Base-by-base conservation (phyloP, 164 flowering plant genomes). In the Taxillus chinensis region DNA sequence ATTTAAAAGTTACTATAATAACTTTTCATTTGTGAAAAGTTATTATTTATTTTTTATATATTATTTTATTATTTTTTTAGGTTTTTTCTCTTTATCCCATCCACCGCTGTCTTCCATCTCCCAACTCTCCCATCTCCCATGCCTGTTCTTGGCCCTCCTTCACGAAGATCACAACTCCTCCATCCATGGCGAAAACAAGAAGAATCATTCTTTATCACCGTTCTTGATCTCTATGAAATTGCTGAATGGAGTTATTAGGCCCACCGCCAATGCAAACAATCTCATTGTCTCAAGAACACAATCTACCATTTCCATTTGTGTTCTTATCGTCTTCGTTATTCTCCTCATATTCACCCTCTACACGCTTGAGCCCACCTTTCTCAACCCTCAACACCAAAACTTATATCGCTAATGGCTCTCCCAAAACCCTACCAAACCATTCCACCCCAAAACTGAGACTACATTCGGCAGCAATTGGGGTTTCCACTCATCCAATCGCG, bases 331-430 rank as follows among this genome's bases (percentile, higher is more conserved):
- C 65, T 79, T 85, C 78, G 45, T 82, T 69, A 76, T 90, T 17
- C 75, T 91, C 49, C 83, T 88, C 45, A 74, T 91, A 67, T 88
- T 89, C 80, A 84, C 90, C 8, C 79, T 89, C 72, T 86, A 79
- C 62, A 75, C 86, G 12, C 79, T 82, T 58, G 86, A 84, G 46
- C 81, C 87, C 58, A 65, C 77, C 53, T 15, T 67, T 16, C 13
- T 61, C 57, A 14, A 68, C 37, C 61, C 14, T 13, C 17, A 43
- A 62, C 16, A 15, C 50, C 9, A 7, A 13, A 27, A 64, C 11
- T 60, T 84, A 1, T 71, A 82, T 6, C 59, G 80, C 48, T 73
- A 69, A 70, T 3, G 7, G 17, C n/a, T 15, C 3, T 48, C 3
- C 5, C 38, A 12, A 53, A 8, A 53, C n/a, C 42, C 62, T 5